Base-by-base conservation (phyloP, 1,139 yeast genomes). In the Candida buenavistaensis region DNA sequence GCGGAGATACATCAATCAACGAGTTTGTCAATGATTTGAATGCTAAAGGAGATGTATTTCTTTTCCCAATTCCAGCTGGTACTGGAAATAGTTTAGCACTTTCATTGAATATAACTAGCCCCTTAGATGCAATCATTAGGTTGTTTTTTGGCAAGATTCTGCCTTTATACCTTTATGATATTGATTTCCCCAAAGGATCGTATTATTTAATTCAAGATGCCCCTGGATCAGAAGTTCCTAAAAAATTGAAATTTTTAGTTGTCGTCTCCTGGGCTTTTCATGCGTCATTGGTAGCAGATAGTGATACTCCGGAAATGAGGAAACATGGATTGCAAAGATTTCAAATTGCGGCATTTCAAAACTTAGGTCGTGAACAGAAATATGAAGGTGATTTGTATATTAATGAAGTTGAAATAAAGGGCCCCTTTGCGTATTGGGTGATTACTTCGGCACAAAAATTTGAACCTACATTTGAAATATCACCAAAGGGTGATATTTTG, bases 251-350 rank as follows among this genome's bases (percentile, higher is more conserved):
- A 31, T 82, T 86, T 42, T 49, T 81, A 20, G 87, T 85, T 2
- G 95, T 88, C 2, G 66, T 80, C 0, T 85, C 96, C 0, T 82
- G 95, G 88, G 95, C 82, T 1, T 76, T 87, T 45, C 97, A 89
- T 57, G 90, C 96, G 1, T 75, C 90, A 3, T 58, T 89, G 36
- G 92, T 89, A 2, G 92, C 92, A 15, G 87, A 76, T 52, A 80
- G 85, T 38, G 94, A 87, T 46, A 70, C 81, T 1, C 80, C 82
- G 0, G 84, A 82, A 47, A 60, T 82, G 52, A 65, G 89, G 25
- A 66, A 69, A 35, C 66, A 72, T 42, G 96, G 96, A 0, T 49
- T 70, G 5, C 78, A 76, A 27, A 62, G 96, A 39, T 89, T 89
- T 56, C 66, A 71, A 41, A 60, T 77, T 35, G 96, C 96, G 0